Evolutionary conservation across 495 filamentous ascomycete species (phyloP), one percentile per base, ranked within the genome.

Genomic region (Penicillium desertorum): DNA sequence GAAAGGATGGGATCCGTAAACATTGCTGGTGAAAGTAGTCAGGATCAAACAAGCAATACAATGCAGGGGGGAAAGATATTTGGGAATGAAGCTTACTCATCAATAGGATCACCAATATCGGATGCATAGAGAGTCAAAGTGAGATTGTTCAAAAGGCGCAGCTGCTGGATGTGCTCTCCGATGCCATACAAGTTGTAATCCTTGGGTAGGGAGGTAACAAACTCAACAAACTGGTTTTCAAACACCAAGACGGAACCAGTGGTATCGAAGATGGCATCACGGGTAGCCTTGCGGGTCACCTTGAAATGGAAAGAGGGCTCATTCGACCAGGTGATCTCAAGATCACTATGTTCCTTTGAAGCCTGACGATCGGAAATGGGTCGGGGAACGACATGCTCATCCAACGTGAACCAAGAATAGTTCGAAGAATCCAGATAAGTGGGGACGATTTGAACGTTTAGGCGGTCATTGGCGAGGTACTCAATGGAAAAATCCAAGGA

Each of bases 51-150:
- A 10, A 30, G 23, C 9, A 32, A 3, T 32, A 25, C 6, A 8
- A 7, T 1, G n/a, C 14, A 16, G 5, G 23, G 9, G 44, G n/a
- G 5, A 36, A 10, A 27, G 4, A 2, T 46, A 2, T 36, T 5
- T 23, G 12, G 20, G 10, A 20, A 54, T 12, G 14, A 5, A 19
- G 64, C 70, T 65, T 56, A 80, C 79, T 47, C 44, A 56, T 87
- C 82, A 59, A 87, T 80, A 14, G 83, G 81, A 61, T 84, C 80
- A 10, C 72, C 83, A 76, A 80, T 79, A 67, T 94, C 90, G 3
- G 88, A 86, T 12, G 86, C 84, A 55, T 82, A 92, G 54, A 89
- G 77, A 4, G 88, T 92, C 32, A 86, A 77, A 58, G 78, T 84
- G 41, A 74, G 71, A 55, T 87, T 85, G 51, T 85, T 79, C 25